Conservation (phyloP, 345 rosid genomes). For the Populus euphratica region DNA sequence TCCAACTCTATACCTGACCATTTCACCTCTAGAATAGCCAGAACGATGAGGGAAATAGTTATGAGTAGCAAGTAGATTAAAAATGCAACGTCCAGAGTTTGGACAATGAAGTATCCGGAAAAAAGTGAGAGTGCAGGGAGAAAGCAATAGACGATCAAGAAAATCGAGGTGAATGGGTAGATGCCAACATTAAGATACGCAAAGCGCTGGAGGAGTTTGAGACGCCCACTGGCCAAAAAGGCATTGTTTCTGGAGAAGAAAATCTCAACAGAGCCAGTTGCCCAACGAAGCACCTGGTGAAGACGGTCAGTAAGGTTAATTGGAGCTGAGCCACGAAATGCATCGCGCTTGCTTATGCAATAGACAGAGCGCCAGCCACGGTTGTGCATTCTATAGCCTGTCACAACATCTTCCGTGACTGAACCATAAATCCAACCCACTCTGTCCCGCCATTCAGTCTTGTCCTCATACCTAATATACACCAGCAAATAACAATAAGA, state of each 20-base stretch:
- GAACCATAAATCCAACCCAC: constrained; percentile 99
- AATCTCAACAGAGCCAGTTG: constrained; percentile 91
- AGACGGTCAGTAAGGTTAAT: constrained; percentile 91
- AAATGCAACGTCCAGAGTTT: constrained; percentile 51
- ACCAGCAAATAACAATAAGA: neutral
- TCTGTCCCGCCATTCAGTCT: constrained; percentile 95
- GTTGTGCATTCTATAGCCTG: constrained; percentile 96
- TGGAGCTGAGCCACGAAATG: constrained; percentile 89
- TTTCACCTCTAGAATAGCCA: constrained; percentile 78
- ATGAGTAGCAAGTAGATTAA: constrained; percentile 60
- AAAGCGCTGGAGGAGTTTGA: constrained; percentile 77
- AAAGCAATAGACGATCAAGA: constrained; percentile 86
- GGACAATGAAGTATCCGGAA: constrained; percentile 82
- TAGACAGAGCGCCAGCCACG: constrained; percentile 96
- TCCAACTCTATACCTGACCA: constrained; percentile 82
- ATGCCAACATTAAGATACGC: constrained; percentile 88
- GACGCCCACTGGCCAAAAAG: constrained; percentile 51
- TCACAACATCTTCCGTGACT: constrained; percentile 94
- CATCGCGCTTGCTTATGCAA: constrained; percentile 83
- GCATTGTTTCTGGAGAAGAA: constrained; percentile 97
- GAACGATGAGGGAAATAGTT: constrained; percentile 56
- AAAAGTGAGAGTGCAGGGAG: constrained; percentile 92
- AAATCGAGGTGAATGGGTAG: constrained; percentile 86
- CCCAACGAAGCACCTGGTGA: constrained; percentile 96
- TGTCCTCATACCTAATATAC: constrained; percentile 74